Evolutionary conservation across 2,329 filamentous ascomycete species (phyloP), one percentile per base, ranked within the genome.

Genomic region (Monilinia polystroma): DNA sequence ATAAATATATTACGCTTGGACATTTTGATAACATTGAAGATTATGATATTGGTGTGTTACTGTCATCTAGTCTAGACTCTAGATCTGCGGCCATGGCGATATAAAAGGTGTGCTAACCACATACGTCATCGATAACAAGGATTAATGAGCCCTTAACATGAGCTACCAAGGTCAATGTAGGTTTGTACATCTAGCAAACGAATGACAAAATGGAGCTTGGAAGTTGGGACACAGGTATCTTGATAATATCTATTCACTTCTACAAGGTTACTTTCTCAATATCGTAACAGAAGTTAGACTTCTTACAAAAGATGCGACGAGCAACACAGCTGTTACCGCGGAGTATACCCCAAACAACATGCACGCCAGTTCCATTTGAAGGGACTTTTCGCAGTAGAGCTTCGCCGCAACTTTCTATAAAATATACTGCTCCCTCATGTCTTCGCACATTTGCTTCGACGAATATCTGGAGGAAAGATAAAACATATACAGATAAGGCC

Each of bases 401-500:
- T 16, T 23, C 41, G 54, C 16, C 47, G 16, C 64, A 66, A 62
- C 57, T 32, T n/a, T 54, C 51, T 2, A 10, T 8, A 26, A 38
- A 38, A 16, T 35, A 47, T 2, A 45, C 38, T 11, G 20, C 35
- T 38, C 23, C 45, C 4, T 53, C 49, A 53, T 53, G 49, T 38
- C 20, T 62, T 45, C 64, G 56, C 41, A 54, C 47, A 14, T 62
- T 66, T 35, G 26, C 38, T 53, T 41, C 49, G 26, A 54, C 64
- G 23, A 54, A 32, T 16, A 8, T 54, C 4, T 62, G 47, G 38
- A 18, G 23, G 4, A 53, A 29, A 18, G 64, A 69, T 35, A 64
- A 68, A 23, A 60, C 68, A 23, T 63, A 68, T 32, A 63, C 68
- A 0, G 53, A 66, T 7, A 57, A 67, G 55, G 71, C 71, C 1